A percentile compares a stretch with the other conserved stretches of the same genome.
Evolutionary conservation across 2,329 filamentous ascomycete genomes (phyloP).

Genomic region (Sphaerulina musiva): DNA sequence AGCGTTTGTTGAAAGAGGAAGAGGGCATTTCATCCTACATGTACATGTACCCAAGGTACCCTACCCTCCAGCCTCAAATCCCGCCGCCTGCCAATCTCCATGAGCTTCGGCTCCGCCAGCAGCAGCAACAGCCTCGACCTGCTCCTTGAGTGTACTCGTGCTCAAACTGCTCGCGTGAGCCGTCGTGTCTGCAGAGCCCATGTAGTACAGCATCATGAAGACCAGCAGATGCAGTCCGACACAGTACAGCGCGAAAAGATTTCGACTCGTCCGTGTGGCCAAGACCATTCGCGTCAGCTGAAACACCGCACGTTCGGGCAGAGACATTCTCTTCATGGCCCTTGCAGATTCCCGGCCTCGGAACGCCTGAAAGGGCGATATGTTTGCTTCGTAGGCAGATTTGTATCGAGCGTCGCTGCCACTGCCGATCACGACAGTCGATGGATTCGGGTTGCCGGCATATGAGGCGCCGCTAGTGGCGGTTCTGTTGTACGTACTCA

Average conservation of each 20-base stretch:
- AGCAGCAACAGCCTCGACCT: constrained; percentile 8
- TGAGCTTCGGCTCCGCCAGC: constrained; percentile 12
- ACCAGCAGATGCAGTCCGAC: constrained; percentile 80
- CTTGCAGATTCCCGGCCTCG: constrained; percentile 85
- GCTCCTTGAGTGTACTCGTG: constrained; percentile 28
- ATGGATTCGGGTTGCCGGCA: constrained; percentile 62
- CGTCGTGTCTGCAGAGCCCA: constrained; percentile 62
- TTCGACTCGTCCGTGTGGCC: constrained; percentile 81
- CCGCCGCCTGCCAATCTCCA: constrained; percentile 35
- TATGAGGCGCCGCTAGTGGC: constrained; percentile 60
- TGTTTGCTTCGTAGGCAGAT: constrained; percentile 87
- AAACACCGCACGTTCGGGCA: constrained; percentile 85
- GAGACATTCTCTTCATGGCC: constrained; percentile 85
- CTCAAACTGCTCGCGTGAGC: constrained; percentile 54
- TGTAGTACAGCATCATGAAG: constrained; percentile 79
- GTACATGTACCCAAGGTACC: no score
- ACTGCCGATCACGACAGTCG: constrained; percentile 55
- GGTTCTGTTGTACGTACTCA: constrained; percentile 81
- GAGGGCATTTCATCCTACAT: no score
- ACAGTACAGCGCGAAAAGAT: constrained; percentile 89
- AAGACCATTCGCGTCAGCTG: constrained; percentile 86
- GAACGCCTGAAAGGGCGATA: constrained; percentile 94
- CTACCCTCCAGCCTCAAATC: constrained; percentile 26
- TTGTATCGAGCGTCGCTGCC: constrained; percentile 69
- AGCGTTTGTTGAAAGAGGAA: background rate